Base-by-base conservation (phyloP, 371 early-diverging fungal species). In the Apophysomyces variabilis region DNA sequence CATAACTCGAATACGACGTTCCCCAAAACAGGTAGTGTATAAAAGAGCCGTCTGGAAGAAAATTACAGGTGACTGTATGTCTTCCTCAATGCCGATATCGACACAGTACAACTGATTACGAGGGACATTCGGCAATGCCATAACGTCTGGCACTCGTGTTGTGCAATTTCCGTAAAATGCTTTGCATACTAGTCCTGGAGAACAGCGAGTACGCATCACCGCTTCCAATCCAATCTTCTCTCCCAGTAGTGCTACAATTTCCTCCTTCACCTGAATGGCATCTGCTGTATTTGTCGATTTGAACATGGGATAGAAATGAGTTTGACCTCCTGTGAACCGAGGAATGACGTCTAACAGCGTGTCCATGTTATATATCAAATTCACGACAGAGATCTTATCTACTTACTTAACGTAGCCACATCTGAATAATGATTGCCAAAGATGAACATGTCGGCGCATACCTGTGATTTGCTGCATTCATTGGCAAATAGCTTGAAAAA, bases 401-500 rank as follows among this genome's bases (percentile, higher is more conserved):
- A 68, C 82, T 68, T 78, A 80, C 89, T 87, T 11, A 97, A 72
- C 0, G 95, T 93, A 5, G 96, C 90, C 9, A 98, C 85, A 76
- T 99, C 99, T 47, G 94, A 87, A 67, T 95, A 94, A 69, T 93
- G 91, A 0, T 77, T 75, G 46, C 95, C 93, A 79, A 99, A 91
- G 7, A 94, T 66, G 74, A 96, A 93, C 70, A 94, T 82, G 68
- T 95, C 96, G 1, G 95, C 86, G 32, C 89, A 89, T 45, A 97
- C 87, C 68, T 95, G 94, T 11, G 85, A 66, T 38, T 88, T 89
- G 21, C 91, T 85, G 68, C 95, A 92, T 47, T 91, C 89, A 0
- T 83, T 86, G 1, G 96, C 94, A 68, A 94, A 85, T 35, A 80
- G 81, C 72, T 94, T 94, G 84, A 96, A 98, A 77, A 92, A 96